Conservation (phyloP, 176 grass and related monocot genomes). For the Tillandsia leiboldiana region DNA sequence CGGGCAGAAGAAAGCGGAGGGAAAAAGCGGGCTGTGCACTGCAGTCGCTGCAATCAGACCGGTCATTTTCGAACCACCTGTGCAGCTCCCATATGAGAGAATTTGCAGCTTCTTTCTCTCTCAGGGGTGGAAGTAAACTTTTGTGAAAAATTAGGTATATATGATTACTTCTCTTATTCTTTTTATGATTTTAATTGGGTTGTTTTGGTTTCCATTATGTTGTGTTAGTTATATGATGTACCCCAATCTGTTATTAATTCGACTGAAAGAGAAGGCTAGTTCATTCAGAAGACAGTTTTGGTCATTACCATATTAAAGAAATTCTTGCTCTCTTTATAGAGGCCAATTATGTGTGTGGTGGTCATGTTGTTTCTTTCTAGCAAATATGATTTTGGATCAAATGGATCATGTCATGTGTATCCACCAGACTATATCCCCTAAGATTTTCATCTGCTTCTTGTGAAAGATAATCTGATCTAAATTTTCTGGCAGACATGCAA, state of each 20-base stretch:
- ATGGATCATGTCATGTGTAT: too few relatives aligned
- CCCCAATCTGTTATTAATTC: background rate
- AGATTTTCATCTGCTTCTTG: too few relatives aligned
- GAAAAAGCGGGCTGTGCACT: conserved; percentile 77
- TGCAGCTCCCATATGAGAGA: conserved; percentile 56
- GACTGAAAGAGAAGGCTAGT: background rate
- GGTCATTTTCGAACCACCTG: conserved; percentile 94
- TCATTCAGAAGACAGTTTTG: background rate
- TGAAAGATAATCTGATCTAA: too few relatives aligned
- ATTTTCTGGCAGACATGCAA: too few relatives aligned
- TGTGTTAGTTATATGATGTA: background rate
- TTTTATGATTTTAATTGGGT: background rate
- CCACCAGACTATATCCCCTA: too few relatives aligned
- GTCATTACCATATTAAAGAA: background rate
- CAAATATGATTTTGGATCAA: too few relatives aligned
- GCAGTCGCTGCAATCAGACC: conserved; percentile 94
- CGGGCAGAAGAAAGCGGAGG: conserved; percentile 58
- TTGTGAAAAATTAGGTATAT: conserved; percentile 32
- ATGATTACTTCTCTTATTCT: background rate
- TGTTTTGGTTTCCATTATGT: conserved; percentile 1
- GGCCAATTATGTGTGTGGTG: background rate
- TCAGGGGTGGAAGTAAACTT: conserved; percentile 7
- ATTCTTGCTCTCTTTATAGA: background rate
- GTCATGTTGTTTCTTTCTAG: background rate
- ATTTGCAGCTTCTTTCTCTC: background rate